Evolutionary conservation across 345 rosid genomes (phyloP).

Genomic region (Rhodomyrtus tomentosa): DNA sequence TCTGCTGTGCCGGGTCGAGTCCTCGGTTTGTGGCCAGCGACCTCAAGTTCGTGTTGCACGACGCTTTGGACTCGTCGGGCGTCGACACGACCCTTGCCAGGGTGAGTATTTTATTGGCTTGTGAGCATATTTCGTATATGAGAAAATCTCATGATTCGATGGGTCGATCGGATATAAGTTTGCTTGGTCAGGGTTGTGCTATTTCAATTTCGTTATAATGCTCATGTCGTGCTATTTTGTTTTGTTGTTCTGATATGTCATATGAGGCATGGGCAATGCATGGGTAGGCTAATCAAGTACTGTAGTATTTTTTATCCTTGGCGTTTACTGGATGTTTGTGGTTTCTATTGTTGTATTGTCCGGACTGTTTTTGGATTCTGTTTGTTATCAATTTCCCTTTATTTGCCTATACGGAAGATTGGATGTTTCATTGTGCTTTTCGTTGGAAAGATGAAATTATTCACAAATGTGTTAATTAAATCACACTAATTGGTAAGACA

Average conservation of each 20-base stretch:
- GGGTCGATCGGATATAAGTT: not conserved
- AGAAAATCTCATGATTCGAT: not conserved
- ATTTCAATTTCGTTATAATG: not conserved
- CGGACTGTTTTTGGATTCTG: not conserved
- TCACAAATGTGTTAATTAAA: not conserved
- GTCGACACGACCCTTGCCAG: constrained; percentile 27
- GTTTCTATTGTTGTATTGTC: not conserved
- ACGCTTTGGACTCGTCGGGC: constrained; percentile 25
- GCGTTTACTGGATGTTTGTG: not conserved
- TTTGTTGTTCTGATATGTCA: not conserved
- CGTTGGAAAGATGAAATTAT: not conserved
- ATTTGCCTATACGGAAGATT: not conserved
- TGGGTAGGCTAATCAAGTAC: not conserved
- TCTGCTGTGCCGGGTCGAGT: constrained; percentile 5
- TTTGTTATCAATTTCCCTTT: not conserved
- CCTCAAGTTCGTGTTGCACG: constrained; percentile 20
- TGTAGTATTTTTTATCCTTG: not conserved
- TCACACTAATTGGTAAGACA: not conserved
- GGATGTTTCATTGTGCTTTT: not conserved
- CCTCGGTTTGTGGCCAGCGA: not conserved
- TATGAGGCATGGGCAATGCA: not conserved
- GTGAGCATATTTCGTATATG: not conserved
- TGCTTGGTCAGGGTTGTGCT: not conserved
- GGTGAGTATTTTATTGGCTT: not conserved
- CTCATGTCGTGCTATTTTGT: not conserved